These are phyloP conservation scores for Penicillium sp. DNA, from an alignment of 2,329 filamentous ascomycete species.

Conservation along the genomic window DNA sequence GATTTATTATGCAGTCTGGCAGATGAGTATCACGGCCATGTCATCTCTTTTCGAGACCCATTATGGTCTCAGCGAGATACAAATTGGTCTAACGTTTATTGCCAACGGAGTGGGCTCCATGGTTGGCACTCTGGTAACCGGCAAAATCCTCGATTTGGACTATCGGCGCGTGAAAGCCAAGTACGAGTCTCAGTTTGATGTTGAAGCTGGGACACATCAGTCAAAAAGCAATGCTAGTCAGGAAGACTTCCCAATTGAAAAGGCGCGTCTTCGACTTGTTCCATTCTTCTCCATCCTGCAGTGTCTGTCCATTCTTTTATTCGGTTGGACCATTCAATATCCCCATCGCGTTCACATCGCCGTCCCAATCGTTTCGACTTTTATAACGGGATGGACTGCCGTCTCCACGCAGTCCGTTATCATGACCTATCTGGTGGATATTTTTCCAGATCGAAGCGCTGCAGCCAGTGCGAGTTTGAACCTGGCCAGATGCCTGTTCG, in stretches of 20 bases:
- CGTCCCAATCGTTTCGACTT: constrained; percentile 49
- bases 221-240: background rate
- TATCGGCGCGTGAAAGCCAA: constrained; percentile 44
- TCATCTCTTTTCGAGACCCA: constrained; percentile 45
- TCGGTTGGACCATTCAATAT: constrained; percentile 53
- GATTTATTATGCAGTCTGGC: constrained; percentile 52
- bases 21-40: constrained; percentile 54
- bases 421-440: constrained; percentile 53
- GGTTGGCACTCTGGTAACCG: constrained; percentile 50
- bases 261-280: constrained; percentile 49
- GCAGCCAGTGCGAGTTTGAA: constrained; percentile 53
- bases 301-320: constrained; percentile 46
- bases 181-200: constrained; percentile 13
- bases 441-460: constrained; percentile 49
- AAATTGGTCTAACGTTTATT: constrained; percentile 52
- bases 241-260: constrained; percentile 47
- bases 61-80: constrained; percentile 44
- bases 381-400: constrained; percentile 51
- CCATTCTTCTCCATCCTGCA: constrained; percentile 46
- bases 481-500: constrained; percentile 50
- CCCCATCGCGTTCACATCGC: constrained; percentile 44
- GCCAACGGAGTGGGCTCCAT: constrained; percentile 55
- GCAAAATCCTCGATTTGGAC: constrained; percentile 51
- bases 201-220: background rate
- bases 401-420: constrained; percentile 49